Evolutionary conservation across 2,329 filamentous ascomycete species (phyloP), one percentile per base, ranked within the genome.

Genomic region (Colletotrichum higginsianum): DNA sequence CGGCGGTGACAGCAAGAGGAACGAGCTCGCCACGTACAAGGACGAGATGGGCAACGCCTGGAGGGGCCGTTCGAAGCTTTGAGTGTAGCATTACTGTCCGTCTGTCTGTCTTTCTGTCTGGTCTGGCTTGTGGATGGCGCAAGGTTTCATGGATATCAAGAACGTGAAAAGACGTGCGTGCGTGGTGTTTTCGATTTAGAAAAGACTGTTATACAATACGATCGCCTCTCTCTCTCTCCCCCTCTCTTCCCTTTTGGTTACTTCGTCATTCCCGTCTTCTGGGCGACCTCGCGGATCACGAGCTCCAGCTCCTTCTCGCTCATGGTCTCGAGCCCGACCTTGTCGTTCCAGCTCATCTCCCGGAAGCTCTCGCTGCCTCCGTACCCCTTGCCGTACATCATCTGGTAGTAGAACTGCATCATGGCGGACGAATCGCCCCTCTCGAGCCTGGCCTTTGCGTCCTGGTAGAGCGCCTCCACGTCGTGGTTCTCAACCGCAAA

Each of bases 1-100:
- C 56, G 83, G 83, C 18, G 82, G 82, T 3, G 82, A 85, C 65
- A 84, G 81, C 76, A 84, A 82, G 77, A 78, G 83, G 35, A 82
- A 81, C 69, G 75, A 76, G 21, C 79, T 85, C 30, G 83, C 83
- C 2, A 81, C 82, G 0, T 84, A 78, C 70, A 81, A 79, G 67
- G 80, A 83, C 65, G 81, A 83, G 75, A 78, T 70, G 23, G 82
- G 82, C 2, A 74, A 77, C 6, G 44, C 68, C 11, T 71, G 68
- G 68, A 68, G 26, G 68, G 68, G 68, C 15, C 68, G 68, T 3
- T 53, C 68, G 52, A 71, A 68, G 65, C 68, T 71, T 23, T 71
- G 30, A 71, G 44, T 2, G 1, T 11, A 40, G 23, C 35, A 4
- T 4, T 26, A 26, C 26, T 26, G 26, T 26, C 26, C 4, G 26